Evolutionary conservation across 495 filamentous ascomycete genomes (phyloP).

Genomic region (Tuber indicum): DNA sequence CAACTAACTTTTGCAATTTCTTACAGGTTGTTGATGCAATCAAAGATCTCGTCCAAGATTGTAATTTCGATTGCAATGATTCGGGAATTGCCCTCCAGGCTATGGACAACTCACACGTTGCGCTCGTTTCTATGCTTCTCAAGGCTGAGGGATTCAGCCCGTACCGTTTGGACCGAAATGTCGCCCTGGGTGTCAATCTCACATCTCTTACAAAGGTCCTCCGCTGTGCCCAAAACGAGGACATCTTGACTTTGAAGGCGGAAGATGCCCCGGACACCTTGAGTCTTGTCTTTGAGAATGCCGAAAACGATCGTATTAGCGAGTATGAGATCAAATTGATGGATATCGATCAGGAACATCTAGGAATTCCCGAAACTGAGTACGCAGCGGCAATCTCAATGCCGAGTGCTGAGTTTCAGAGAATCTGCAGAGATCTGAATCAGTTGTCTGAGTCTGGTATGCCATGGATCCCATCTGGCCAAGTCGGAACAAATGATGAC

Average conservation of each 20-base stretch:
- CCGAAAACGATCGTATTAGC: slow-evolving; percentile 80
- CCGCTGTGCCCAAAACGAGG: slow-evolving; percentile 86
- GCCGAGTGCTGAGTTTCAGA: slow-evolving; percentile 85
- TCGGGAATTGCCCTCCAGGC: slow-evolving; percentile 95
- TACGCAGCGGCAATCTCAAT: slow-evolving; percentile 87
- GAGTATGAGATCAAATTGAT: slow-evolving; percentile 99
- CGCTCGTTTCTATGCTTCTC: slow-evolving; percentile 96
- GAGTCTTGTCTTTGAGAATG: slow-evolving; percentile 91
- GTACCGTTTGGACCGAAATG: slow-evolving; percentile 97
- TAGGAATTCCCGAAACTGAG: slow-evolving; percentile 97
- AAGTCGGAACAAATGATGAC: background rate
- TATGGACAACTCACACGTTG: slow-evolving; percentile 99
- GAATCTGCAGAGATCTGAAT: slow-evolving; percentile 87
- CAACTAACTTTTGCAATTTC: slow-evolving; percentile 19
- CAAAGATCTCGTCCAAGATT: slow-evolving; percentile 98
- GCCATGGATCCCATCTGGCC: slow-evolving; percentile 24
- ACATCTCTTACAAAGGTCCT: slow-evolving; percentile 95
- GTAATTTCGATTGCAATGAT: slow-evolving; percentile 99
- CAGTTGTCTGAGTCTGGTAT: slow-evolving; percentile 89
- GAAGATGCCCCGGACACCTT: slow-evolving; percentile 93
- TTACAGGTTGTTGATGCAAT: slow-evolving; percentile 91
- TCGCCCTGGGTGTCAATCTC: slow-evolving; percentile 95
- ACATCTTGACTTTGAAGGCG: slow-evolving; percentile 92
- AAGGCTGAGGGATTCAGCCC: slow-evolving; percentile 92
- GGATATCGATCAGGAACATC: slow-evolving; percentile 99